Conservation (phyloP, 345 rosid genomes). For the Pistacia atlantica region DNA sequence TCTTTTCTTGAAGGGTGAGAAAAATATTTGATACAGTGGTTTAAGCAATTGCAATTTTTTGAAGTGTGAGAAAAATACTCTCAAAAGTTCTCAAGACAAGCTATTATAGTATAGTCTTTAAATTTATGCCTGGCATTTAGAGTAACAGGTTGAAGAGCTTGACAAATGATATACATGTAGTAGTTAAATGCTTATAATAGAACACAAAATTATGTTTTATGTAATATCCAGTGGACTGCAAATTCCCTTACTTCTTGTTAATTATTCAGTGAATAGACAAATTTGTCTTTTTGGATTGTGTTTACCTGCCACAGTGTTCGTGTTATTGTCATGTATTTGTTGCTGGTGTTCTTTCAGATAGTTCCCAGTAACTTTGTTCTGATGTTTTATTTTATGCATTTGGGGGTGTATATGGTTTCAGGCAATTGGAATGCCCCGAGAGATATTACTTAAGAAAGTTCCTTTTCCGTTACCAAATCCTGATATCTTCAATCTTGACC, state of each 20-base stretch:
- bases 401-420: slow-evolving; percentile 39
- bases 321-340: neutral
- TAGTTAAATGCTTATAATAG: neutral
- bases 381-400: slow-evolving; percentile 8
- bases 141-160: neutral
- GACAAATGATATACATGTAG: neutral
- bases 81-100: neutral
- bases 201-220: neutral
- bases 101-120: neutral
- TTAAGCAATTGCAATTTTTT: neutral
- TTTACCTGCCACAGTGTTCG: neutral
- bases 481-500: slow-evolving; percentile 84
- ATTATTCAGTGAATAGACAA: neutral
- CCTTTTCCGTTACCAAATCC: slow-evolving; percentile 94
- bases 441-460: slow-evolving; percentile 73
- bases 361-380: neutral
- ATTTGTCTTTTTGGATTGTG: neutral
- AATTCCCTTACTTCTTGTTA: neutral
- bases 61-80: neutral
- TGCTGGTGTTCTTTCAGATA: neutral
- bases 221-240: slow-evolving; percentile 1
- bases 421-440: slow-evolving; percentile 86
- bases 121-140: neutral
- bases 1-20: neutral
- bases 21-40: neutral